Base-by-base conservation (phyloP, 345 rosid genomes). In the Punica granatum region DNA sequence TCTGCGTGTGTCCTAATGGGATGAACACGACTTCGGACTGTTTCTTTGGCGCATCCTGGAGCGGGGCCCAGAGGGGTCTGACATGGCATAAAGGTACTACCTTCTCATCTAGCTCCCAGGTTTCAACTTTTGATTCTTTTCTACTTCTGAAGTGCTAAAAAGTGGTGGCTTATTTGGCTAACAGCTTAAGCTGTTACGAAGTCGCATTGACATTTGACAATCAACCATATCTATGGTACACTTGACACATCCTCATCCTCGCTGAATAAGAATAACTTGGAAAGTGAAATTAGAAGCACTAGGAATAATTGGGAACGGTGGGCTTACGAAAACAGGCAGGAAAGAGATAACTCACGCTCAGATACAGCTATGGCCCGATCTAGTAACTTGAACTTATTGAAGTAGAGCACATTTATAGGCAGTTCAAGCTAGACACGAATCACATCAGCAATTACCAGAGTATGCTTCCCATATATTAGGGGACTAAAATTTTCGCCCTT, bases 1-100 rank as follows among this genome's bases (percentile, higher is more conserved):
- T 82, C 62, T 92, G 98, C 35, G 85, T 76, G 68, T 92, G 97
- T 67, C 88, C 86, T 14, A 79, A 75, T 72, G 98, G 92, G 63
- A 54, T 89, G 25, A 90, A 90, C 65, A 76, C 92, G 19, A 84
- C 92, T 1, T 70, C 87, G 2, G 88, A 83, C 65, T 88, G 97
- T 70, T 83, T 63, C 80, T 83, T 88, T 64, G 88, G 74, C 59
- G 59, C 79, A n/a, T 43, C 77, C 42, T 85, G 67, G 65, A 79
- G 66, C 65, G 65, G 42, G 34, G 78, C 81, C 26, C 25, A 11
- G 21, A 36, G 66, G 31, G 19, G 1, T 37, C 30, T 11, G 3
- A 39, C 21, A 16, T 63, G 46, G 66, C 48, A 39, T 39, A 39
- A 36, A 23, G 66, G 66, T 63, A 64, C 32, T 9, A 18, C 34